Percentiles rank a stretch among this genome's conserved stretches.
Evolutionary conservation across 2,329 filamentous ascomycete species (phyloP).

Genomic region (Penicillium sp.): DNA sequence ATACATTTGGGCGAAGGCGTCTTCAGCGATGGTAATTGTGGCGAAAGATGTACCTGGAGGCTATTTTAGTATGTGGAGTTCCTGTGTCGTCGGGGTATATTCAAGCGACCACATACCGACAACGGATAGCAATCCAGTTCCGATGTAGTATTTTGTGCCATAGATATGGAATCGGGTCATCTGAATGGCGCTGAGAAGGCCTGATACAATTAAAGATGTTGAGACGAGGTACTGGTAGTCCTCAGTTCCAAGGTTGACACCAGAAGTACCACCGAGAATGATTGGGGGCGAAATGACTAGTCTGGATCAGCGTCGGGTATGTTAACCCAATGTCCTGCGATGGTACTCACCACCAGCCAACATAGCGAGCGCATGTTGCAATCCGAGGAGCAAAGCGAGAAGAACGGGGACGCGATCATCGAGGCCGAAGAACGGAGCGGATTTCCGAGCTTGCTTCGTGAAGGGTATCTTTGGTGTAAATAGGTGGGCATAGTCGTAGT

Average conservation of each 20-base stretch:
- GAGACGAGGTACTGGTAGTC: slow-evolving; percentile 67
- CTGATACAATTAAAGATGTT: slow-evolving; percentile 67
- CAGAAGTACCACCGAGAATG: slow-evolving; percentile 56
- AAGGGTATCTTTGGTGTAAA: slow-evolving; percentile 83
- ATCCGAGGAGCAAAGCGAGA: slow-evolving; percentile 65
- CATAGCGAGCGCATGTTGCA: slow-evolving; percentile 72
- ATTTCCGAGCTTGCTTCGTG: slow-evolving; percentile 61
- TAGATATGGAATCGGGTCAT: slow-evolving; percentile 66
- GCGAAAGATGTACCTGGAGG: slow-evolving; percentile 62
- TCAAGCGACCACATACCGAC: slow-evolving; percentile 45
- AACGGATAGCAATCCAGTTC: slow-evolving; percentile 67
- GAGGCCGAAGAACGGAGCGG: slow-evolving; percentile 70
- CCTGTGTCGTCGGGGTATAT: not conserved
- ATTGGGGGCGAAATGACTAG: slow-evolving; percentile 64
- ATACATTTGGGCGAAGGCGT: slow-evolving; percentile 65
- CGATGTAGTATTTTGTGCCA: slow-evolving; percentile 63
- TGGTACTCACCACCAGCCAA: slow-evolving; percentile 48
- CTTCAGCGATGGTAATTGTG: slow-evolving; percentile 64
- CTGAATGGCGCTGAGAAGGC: slow-evolving; percentile 65
- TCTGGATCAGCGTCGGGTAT: slow-evolving; percentile 16
- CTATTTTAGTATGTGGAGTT: not conserved
- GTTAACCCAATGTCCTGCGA: not conserved
- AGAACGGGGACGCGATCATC: slow-evolving; percentile 68
- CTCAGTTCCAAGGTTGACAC: slow-evolving; percentile 58
- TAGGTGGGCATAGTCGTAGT: slow-evolving; percentile 88